Evolutionary conservation across 306 rosid species (phyloP).

Genomic region (Vachellia pachyceras): DNA sequence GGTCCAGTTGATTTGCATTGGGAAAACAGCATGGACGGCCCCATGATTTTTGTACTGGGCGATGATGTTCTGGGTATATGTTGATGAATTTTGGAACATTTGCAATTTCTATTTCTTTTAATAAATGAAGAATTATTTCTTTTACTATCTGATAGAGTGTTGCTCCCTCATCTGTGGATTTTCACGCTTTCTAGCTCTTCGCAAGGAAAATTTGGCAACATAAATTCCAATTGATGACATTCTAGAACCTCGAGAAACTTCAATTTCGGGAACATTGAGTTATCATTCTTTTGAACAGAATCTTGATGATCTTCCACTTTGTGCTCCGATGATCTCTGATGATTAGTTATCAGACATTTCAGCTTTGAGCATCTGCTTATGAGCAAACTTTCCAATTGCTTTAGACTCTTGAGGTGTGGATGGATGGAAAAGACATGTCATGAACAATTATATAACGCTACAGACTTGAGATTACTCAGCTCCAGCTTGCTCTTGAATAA

Average conservation of each 20-base stretch:
- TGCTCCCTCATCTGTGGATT: background rate
- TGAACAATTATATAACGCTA: background rate
- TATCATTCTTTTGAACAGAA: background rate
- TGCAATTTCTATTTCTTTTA: background rate
- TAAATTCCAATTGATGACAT: constrained; percentile 24
- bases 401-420: background rate
- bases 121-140: background rate
- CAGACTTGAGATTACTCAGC: background rate
- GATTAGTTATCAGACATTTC: constrained; percentile 1
- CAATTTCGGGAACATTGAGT: constrained; percentile 24
- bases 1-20: background rate
- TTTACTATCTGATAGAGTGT: background rate
- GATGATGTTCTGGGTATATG: background rate
- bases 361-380: background rate
- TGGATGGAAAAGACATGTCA: constrained; percentile 3
- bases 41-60: background rate
- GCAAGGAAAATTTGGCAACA: constrained; percentile 29
- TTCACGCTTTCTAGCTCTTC: constrained; percentile 24
- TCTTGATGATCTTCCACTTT: constrained; percentile 1
- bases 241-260: constrained; percentile 12
- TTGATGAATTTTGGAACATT: background rate
- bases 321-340: background rate
- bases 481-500: background rate
- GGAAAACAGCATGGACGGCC: background rate
- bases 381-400: constrained; percentile 2